phyloP scores from a whole-genome alignment of 257 asterid genomes.

The Ballota nigra region DNA sequence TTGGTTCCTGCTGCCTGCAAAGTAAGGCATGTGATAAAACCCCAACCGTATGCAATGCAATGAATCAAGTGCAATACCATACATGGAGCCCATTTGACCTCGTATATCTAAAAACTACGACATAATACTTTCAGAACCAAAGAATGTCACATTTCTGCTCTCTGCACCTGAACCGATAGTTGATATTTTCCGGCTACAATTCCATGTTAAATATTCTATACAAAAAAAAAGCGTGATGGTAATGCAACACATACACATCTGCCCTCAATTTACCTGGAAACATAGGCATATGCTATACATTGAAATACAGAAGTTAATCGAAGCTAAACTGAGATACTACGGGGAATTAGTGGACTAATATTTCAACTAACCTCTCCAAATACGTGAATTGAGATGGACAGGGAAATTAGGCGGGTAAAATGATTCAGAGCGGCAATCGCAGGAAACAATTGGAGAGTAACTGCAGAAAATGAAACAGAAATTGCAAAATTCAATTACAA shows the following conservation, averaged over 20 bases:
- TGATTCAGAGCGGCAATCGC: constrained; percentile 30
- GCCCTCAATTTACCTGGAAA: neutral
- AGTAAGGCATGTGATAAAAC: neutral
- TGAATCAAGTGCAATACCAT: neutral
- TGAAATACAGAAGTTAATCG: neutral
- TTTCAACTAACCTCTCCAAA: constrained; percentile 21
- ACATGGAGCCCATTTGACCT: neutral
- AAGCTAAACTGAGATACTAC: neutral
- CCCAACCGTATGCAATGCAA: neutral
- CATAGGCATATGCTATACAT: neutral
- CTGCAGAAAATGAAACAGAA: constrained; percentile 24
- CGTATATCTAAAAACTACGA: neutral
- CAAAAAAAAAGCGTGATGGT: neutral
- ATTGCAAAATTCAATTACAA: neutral
- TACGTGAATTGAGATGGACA: constrained; percentile 6
- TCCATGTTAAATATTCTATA: neutral
- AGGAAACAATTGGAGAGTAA: constrained; percentile 30
- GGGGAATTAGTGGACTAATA: neutral
- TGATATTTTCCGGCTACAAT: neutral
- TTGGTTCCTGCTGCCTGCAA: constrained; percentile 60
- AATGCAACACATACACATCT: neutral
- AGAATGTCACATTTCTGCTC: neutral
- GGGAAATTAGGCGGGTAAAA: constrained; percentile 20
- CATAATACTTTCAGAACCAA: neutral
- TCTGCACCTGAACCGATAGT: neutral